Conservation (phyloP, 805 yeast genomes). For the Wickerhamomyces alni region DNA sequence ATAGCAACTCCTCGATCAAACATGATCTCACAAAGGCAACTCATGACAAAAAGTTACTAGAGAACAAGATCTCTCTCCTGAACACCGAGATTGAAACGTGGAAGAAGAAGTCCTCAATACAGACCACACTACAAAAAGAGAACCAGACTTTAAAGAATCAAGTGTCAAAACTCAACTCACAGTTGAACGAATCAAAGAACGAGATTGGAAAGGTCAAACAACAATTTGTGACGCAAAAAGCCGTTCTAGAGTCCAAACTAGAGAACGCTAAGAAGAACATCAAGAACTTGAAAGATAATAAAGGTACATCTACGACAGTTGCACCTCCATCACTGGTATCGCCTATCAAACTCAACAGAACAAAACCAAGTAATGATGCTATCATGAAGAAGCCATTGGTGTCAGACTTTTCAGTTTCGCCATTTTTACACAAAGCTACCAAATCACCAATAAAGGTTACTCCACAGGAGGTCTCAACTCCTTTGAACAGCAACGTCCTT, state of each 20-base stretch:
- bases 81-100: conserved; percentile 18
- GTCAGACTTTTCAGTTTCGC: conserved; percentile 17
- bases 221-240: conserved; percentile 27
- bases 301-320: background rate
- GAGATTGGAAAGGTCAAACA: conserved; percentile 27
- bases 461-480: conserved; percentile 12
- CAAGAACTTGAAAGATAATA: conserved; percentile 19
- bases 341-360: conserved; percentile 11
- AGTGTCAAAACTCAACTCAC: conserved; percentile 26
- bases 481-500: conserved; percentile 7
- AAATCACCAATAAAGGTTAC: conserved; percentile 6
- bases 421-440: conserved; percentile 14
- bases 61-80: conserved; percentile 13
- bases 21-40: conserved; percentile 15
- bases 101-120: conserved; percentile 18
- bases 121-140: conserved; percentile 21
- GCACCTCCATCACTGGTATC: conserved; percentile 6
- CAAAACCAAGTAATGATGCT: background rate
- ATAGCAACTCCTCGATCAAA: conserved; percentile 10
- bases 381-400: conserved; percentile 10
- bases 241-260: conserved; percentile 29
- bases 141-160: conserved; percentile 29
- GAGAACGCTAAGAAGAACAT: conserved; percentile 28
- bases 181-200: conserved; percentile 23
- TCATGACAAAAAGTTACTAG: conserved; percentile 20